Conservation (phyloP, 495 filamentous ascomycete genomes). For the Penicillium argentinense region DNA sequence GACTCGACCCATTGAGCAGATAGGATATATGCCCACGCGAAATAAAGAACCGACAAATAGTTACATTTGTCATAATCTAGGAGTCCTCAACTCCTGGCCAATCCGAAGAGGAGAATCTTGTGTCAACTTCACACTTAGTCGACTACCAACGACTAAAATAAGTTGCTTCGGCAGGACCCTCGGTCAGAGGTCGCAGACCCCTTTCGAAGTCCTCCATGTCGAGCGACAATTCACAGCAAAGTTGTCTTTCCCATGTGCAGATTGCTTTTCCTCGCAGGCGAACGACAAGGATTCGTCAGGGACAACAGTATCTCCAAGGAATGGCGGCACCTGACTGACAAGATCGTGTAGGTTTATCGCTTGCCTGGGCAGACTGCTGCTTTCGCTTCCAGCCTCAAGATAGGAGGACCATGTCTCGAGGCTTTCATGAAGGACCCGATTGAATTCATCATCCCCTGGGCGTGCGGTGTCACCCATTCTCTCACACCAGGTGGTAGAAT, state of each 20-base stretch:
- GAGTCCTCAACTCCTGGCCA: constrained; percentile 26
- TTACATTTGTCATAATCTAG: constrained; percentile 22
- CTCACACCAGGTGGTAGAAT: no score
- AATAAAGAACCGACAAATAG: constrained; percentile 21
- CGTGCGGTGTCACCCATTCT: no score
- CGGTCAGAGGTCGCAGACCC: constrained; percentile 13
- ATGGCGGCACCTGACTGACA: constrained; percentile 18
- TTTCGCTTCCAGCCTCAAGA: no score
- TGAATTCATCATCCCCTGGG: no score
- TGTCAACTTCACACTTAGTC: constrained; percentile 15
- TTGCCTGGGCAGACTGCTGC: background rate
- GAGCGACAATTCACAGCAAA: constrained; percentile 21
- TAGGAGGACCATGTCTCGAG: no score
- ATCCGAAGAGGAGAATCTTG: constrained; percentile 19
- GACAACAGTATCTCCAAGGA: constrained; percentile 19
- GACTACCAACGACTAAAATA: constrained; percentile 12
- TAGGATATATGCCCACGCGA: constrained; percentile 33
- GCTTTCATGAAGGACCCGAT: no score
- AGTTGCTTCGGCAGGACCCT: constrained; percentile 19
- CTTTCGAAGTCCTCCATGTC: constrained; percentile 25
- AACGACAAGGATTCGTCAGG: constrained; percentile 15
- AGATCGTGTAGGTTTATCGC: constrained; percentile 17
- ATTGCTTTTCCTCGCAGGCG: constrained; percentile 18
- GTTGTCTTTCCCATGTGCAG: constrained; percentile 3
- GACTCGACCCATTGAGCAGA: constrained; percentile 28